These are phyloP conservation scores for Amanita jacksonii DNA, from an alignment of 768 basidiomycete species.

Conservation along the genomic window DNA sequence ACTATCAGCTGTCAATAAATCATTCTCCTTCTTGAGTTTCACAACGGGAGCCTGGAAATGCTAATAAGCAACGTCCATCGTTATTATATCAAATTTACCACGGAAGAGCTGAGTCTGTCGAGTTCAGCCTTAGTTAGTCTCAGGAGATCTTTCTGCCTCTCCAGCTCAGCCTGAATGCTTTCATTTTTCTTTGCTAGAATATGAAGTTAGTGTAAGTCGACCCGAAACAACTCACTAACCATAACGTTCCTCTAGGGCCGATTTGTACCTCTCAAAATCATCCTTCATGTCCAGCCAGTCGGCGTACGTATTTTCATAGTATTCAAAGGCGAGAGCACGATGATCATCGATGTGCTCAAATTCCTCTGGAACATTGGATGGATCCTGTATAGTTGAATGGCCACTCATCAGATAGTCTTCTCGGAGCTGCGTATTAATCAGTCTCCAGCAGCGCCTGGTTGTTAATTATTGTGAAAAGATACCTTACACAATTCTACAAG, in stretches of 20 bases:
- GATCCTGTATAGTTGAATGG: conserved; percentile 59
- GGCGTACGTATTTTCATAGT: conserved; percentile 57
- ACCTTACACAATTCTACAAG: conserved; percentile 82
- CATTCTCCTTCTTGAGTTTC: conserved; percentile 52
- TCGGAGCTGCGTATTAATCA: conserved; percentile 23
- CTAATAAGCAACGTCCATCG: conserved; percentile 5
- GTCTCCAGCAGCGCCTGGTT: conserved; percentile 17
- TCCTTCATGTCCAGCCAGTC: conserved; percentile 61
- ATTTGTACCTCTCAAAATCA: conserved; percentile 60
- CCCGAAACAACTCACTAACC: conserved; percentile 31
- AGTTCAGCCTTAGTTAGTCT: conserved; percentile 41
- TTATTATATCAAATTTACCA: conserved; percentile 27
- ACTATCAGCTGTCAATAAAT: conserved; percentile 59
- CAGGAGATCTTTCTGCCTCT: conserved; percentile 41
- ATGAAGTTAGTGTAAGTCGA: conserved; percentile 7
- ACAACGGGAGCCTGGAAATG: conserved; percentile 45
- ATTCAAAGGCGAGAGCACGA: conserved; percentile 68
- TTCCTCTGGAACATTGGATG: conserved; percentile 55
- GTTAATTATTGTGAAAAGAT: conserved; percentile 13
- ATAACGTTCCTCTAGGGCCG: conserved; percentile 65
- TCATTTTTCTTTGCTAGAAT: conserved; percentile 60
- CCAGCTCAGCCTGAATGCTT: conserved; percentile 52
- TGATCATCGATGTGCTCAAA: conserved; percentile 71
- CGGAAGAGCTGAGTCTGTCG: conserved; percentile 50
- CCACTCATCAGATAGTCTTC: conserved; percentile 47